These are phyloP conservation scores for Phytophthora sansomeana DNA, from an alignment of 352 stramenopile genomes.

Conservation along the genomic window DNA sequence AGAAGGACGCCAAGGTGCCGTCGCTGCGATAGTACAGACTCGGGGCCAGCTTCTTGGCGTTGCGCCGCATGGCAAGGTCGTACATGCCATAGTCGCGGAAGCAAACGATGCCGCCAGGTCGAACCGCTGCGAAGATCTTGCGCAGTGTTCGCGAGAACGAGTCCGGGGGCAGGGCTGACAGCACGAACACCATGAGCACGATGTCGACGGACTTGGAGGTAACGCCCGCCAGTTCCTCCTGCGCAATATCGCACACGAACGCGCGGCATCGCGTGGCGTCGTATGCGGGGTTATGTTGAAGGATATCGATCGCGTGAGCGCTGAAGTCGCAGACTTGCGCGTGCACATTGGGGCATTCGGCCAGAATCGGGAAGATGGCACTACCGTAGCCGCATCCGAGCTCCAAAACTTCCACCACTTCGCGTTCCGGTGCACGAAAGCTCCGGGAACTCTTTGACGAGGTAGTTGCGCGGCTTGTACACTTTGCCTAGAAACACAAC, in stretches of 20 bases:
- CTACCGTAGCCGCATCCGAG: constrained; percentile 90
- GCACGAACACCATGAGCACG: constrained; percentile 86
- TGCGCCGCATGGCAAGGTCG: constrained; percentile 88
- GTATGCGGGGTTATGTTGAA: constrained; percentile 60
- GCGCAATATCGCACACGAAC: constrained; percentile 79
- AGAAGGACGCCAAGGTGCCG: constrained; percentile 82
- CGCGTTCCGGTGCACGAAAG: constrained; percentile 46
- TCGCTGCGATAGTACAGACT: constrained; percentile 82
- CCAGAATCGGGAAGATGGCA: constrained; percentile 86
- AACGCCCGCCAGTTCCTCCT: constrained; percentile 56
- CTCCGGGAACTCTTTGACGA: constrained; percentile 84
- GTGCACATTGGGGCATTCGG: constrained; percentile 63
- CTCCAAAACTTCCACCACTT: constrained; percentile 68
- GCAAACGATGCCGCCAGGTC: constrained; percentile 76
- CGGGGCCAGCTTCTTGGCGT: constrained; percentile 63
- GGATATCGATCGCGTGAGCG: constrained; percentile 75
- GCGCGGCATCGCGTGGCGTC: constrained; percentile 61
- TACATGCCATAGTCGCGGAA: constrained; percentile 91
- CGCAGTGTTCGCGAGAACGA: constrained; percentile 55
- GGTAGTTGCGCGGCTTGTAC: constrained; percentile 87
- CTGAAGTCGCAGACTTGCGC: constrained; percentile 88
- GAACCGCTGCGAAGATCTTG: constrained; percentile 66
- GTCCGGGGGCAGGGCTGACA: constrained; percentile 76
- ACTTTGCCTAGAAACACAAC: constrained; percentile 56
- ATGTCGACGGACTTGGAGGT: constrained; percentile 67